phyloP scores from a whole-genome alignment of 192 early-diverging fungal species.

The Neocallimastix lanati region DNA sequence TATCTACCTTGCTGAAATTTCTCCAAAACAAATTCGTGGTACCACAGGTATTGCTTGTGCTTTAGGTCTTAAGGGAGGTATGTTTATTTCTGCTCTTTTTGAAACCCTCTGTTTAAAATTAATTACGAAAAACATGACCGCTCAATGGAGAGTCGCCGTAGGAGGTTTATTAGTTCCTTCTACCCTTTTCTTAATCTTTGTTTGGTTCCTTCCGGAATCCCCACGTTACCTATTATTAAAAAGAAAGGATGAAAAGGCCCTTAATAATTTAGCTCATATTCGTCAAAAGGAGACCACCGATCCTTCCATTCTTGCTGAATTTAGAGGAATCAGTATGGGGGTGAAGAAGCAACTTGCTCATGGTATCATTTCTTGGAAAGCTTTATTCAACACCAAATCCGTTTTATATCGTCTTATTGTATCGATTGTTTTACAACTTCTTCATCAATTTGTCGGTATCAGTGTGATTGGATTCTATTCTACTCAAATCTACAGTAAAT shows the following conservation, averaged over 20 bases:
- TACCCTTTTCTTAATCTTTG: background rate
- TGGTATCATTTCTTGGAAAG: background rate
- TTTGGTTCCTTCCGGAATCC: background rate
- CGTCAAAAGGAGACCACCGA: background rate
- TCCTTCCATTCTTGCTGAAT: background rate
- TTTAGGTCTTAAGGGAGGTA: background rate
- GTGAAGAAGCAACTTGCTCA: background rate
- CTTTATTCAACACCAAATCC: background rate
- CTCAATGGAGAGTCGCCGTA: background rate
- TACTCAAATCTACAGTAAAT: background rate
- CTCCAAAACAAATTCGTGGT: background rate
- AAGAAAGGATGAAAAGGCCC: background rate
- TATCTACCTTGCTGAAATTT: background rate
- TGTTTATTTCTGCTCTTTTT: background rate
- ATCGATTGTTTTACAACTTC: background rate
- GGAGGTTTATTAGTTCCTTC: background rate
- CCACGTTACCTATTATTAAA: background rate
- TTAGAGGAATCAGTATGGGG: background rate
- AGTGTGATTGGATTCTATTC: background rate
- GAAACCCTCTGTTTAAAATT: background rate
- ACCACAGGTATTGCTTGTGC: background rate
- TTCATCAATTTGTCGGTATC: background rate
- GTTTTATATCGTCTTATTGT: background rate
- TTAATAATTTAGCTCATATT: background rate
- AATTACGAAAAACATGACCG: background rate